Conservation (phyloP, 371 early-diverging fungal species). For the Basidiobolus heterosporus region DNA sequence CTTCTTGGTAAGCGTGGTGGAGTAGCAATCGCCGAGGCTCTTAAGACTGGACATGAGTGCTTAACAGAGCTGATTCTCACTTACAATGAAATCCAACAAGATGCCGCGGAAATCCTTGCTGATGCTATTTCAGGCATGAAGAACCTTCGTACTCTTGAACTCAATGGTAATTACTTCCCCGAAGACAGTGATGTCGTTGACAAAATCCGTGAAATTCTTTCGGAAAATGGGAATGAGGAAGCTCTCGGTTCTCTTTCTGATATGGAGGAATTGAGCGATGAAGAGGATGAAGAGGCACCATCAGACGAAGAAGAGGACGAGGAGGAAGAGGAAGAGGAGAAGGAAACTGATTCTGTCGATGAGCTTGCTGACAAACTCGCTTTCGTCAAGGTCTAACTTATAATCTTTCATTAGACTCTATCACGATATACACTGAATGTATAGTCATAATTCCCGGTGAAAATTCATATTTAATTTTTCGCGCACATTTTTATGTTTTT, state of each 20-base stretch:
- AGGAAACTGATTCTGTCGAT: conserved; percentile 18
- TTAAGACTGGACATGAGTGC: conserved; percentile 27
- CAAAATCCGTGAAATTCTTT: conserved; percentile 48
- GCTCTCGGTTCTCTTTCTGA: conserved; percentile 84
- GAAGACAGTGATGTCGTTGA: conserved; percentile 56
- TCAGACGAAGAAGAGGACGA: conserved; percentile 48
- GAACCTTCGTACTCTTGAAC: conserved; percentile 44
- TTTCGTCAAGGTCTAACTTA: too few relatives aligned
- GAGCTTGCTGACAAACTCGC: conserved; percentile 7
- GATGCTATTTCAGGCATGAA: conserved; percentile 40
- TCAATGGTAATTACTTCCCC: conserved; percentile 80
- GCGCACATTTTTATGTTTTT: too few relatives aligned
- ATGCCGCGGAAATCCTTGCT: conserved; percentile 49
- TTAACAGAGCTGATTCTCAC: conserved; percentile 57
- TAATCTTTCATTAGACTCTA: too few relatives aligned
- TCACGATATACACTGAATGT: too few relatives aligned
- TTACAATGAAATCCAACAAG: conserved; percentile 77
- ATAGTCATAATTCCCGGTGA: too few relatives aligned
- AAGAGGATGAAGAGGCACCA: conserved; percentile 51
- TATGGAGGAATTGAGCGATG: conserved; percentile 77
- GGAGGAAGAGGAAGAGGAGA: conserved; percentile 17
- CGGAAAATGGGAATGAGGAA: conserved; percentile 47
- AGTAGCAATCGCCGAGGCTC: conserved; percentile 36
- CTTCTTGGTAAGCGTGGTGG: conserved; percentile 63
- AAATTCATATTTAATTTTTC: too few relatives aligned